phyloP scores from a whole-genome alignment of 192 early-diverging fungal genomes.

The Coemansia sp. region DNA sequence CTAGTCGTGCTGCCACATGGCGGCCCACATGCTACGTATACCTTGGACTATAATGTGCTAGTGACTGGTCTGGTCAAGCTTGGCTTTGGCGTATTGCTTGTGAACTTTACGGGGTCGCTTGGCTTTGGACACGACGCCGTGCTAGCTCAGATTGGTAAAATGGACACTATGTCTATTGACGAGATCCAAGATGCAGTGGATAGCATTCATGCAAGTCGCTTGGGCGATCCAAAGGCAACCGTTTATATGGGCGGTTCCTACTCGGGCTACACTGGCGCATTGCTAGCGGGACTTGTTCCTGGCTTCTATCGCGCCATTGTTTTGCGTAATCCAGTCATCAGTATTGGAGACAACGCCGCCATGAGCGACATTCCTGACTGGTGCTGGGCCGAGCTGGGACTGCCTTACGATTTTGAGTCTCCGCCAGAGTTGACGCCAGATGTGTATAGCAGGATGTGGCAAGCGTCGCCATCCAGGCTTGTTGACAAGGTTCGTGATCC shows the following conservation, averaged over 20 bases:
- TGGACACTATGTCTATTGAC: conserved; percentile 68
- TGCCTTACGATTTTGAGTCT: conserved; percentile 58
- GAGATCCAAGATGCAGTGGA: conserved; percentile 60
- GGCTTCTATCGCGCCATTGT: conserved; percentile 66
- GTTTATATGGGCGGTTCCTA: conserved; percentile 74
- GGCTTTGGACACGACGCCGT: conserved; percentile 77
- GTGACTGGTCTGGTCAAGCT: conserved; percentile 57
- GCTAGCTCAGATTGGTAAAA: conserved; percentile 62
- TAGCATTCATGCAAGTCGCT: conserved; percentile 33
- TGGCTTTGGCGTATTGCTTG: conserved; percentile 66
- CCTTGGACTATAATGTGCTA: conserved; percentile 57
- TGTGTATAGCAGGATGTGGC: conserved; percentile 61
- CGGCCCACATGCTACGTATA: conserved; percentile 66
- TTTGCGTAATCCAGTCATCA: conserved; percentile 76
- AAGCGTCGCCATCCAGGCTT: conserved; percentile 61
- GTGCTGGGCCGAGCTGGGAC: conserved; percentile 69
- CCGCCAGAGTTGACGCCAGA: conserved; percentile 62
- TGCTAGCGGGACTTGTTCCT: conserved; percentile 58
- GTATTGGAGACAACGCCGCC: conserved; percentile 61
- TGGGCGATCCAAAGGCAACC: conserved; percentile 57
- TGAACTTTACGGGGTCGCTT: conserved; percentile 79
- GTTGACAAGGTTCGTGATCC: conserved; percentile 63
- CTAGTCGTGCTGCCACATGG: conserved; percentile 79
- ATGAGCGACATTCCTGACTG: conserved; percentile 75
- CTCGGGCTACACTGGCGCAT: conserved; percentile 67